Conservation (phyloP, 352 stramenopile species). For the Phytophthora rubi region DNA sequence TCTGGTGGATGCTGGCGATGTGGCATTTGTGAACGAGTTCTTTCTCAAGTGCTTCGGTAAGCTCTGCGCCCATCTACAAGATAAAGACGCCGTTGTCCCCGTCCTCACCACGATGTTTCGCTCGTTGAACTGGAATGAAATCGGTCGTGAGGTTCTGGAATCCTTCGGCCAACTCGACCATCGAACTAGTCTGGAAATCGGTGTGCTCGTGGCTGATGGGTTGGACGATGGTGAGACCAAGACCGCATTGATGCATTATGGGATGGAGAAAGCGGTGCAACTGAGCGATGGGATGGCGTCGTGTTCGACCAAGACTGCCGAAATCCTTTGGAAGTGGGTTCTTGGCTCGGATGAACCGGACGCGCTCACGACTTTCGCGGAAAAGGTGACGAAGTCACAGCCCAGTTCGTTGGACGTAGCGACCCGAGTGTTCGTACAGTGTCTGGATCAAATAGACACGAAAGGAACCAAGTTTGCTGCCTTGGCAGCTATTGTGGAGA, state of each 20-base stretch:
- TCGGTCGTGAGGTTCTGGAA: constrained; percentile 1
- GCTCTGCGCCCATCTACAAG: constrained; percentile 3
- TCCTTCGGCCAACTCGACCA: background rate
- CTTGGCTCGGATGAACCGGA: constrained; percentile 5
- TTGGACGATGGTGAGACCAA: constrained; percentile 1
- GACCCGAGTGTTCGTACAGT: constrained; percentile 1
- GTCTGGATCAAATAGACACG: background rate
- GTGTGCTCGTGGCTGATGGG: background rate
- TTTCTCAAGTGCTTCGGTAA: constrained; percentile 8
- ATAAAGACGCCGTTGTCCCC: constrained; percentile 4
- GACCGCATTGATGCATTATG: background rate
- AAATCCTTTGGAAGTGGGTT: constrained; percentile 8
- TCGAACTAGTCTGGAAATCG: background rate
- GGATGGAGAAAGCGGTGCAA: background rate
- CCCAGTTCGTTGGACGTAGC: background rate
- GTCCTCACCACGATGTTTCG: constrained; percentile 2
- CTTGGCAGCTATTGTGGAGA: constrained; percentile 2
- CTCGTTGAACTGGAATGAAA: constrained; percentile 17
- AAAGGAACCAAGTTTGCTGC: background rate
- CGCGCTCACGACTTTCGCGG: background rate
- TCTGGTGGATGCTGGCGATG: constrained; percentile 10
- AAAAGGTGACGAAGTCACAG: constrained; percentile 3
- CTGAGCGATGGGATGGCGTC: background rate
- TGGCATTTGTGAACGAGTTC: constrained; percentile 16
- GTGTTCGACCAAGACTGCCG: background rate